Evolutionary conservation across 2,329 filamentous ascomycete genomes (phyloP).

Genomic region (Pseudovirgaria hyperparasitica): DNA sequence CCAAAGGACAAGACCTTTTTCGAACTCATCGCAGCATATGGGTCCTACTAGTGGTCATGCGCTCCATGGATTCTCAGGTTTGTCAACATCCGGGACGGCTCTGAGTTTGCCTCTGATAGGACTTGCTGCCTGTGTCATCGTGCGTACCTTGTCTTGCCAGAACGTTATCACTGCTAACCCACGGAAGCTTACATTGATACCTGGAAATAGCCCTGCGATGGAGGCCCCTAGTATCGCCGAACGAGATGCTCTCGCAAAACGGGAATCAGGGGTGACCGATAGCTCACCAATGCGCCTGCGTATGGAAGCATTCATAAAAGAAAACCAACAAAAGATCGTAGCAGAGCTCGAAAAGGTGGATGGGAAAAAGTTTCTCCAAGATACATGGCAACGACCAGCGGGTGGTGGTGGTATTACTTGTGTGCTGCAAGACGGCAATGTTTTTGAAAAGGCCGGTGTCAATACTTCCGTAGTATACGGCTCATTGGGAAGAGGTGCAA

Average conservation of each 20-base stretch:
- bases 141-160: too few relatives aligned
- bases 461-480: slow-evolving; percentile 95
- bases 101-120: too few relatives aligned
- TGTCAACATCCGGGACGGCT: too few relatives aligned
- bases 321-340: slow-evolving; percentile 82
- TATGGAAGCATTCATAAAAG: slow-evolving; percentile 94
- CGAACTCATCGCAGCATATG: too few relatives aligned
- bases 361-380: slow-evolving; percentile 65
- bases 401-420: slow-evolving; percentile 91
- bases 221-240: slow-evolving; percentile 68
- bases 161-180: too few relatives aligned
- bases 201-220: too few relatives aligned
- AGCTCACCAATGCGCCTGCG: slow-evolving; percentile 90
- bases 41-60: too few relatives aligned
- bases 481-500: slow-evolving; percentile 71
- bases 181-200: too few relatives aligned
- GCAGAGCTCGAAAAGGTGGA: slow-evolving; percentile 72
- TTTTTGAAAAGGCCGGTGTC: slow-evolving; percentile 95
- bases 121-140: too few relatives aligned
- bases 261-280: slow-evolving; percentile 59
- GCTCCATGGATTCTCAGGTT: too few relatives aligned
- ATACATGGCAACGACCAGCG: slow-evolving; percentile 77
- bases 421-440: slow-evolving; percentile 88
- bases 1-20: too few relatives aligned
- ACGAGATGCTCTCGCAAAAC: slow-evolving; percentile 68